These are phyloP conservation scores for Trypanosoma scelopori DNA, from an alignment of 208 protist species.

Conservation along the genomic window DNA sequence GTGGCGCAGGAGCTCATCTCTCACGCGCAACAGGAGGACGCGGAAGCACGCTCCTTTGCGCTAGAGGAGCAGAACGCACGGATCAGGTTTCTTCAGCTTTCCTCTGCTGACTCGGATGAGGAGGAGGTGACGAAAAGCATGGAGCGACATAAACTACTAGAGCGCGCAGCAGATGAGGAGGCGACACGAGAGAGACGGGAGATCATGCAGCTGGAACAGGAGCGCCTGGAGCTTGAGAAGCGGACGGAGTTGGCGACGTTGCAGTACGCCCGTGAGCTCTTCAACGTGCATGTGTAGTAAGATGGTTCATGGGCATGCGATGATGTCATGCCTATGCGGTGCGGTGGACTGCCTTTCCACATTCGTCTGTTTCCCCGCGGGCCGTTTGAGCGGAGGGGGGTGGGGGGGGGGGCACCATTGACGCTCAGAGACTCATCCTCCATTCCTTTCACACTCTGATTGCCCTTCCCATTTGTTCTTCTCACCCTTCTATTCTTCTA, in stretches of 20 bases:
- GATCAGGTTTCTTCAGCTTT: constrained; percentile 1
- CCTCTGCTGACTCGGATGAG: neutral
- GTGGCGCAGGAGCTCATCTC: neutral
- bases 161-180: constrained; percentile 6
- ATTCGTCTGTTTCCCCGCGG: too few relatives aligned
- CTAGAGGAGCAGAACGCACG: constrained; percentile 4
- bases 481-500: neutral
- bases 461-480: neutral
- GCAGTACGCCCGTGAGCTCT: constrained; percentile 21
- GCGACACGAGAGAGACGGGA: constrained; percentile 11
- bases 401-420: neutral
- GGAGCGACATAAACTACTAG: neutral
- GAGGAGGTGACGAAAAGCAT: neutral
- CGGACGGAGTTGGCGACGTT: constrained; percentile 25
- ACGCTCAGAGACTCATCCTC: neutral
- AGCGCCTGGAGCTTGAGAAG: constrained; percentile 20
- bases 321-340: too few relatives aligned
- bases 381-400: too few relatives aligned
- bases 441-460: constrained; percentile 13
- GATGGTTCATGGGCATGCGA: too few relatives aligned
- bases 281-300: constrained; percentile 18
- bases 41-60: constrained; percentile 9
- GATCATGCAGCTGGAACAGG: constrained; percentile 22
- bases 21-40: constrained; percentile 5
- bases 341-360: too few relatives aligned